Percentiles rank a stretch among this genome's conserved stretches.
phyloP scores from a whole-genome alignment of 306 rosid genomes.

The Chamaecrista fasciculata region DNA sequence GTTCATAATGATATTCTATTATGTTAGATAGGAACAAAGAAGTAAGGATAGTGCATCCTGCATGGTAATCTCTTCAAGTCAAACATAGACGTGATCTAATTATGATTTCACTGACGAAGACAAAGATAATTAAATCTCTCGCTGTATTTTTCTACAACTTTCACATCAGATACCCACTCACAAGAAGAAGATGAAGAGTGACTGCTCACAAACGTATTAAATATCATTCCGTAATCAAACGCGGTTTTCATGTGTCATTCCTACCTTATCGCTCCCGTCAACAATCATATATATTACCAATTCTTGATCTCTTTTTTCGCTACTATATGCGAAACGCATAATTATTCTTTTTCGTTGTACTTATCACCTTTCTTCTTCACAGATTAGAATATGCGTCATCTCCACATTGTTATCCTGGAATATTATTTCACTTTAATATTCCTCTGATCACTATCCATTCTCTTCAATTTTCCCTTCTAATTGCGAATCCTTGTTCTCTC shows the following conservation, averaged over 20 bases:
- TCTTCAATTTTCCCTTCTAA: not conserved
- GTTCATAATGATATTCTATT: too few species aligned
- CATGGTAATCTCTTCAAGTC: too few species aligned
- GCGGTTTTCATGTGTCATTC: constrained; percentile 2
- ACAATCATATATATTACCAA: not conserved
- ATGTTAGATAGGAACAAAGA: too few species aligned
- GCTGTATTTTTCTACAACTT: not conserved
- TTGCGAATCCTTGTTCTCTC: too few species aligned
- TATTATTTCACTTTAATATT: not conserved
- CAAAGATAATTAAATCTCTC: too few species aligned
- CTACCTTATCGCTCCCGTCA: constrained; percentile 14
- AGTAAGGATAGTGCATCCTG: too few species aligned
- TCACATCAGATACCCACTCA: not conserved
- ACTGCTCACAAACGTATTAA: not conserved
- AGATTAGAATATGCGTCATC: not conserved
- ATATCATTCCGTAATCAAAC: constrained; percentile 2
- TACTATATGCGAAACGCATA: not conserved
- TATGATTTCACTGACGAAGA: not conserved
- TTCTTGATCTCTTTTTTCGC: not conserved
- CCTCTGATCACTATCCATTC: not conserved
- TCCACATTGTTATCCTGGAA: not conserved
- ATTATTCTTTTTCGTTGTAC: not conserved
- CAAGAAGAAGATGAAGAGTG: not conserved
- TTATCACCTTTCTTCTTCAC: not conserved
- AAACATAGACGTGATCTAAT: not conserved